Evolutionary conservation across 2,329 filamentous ascomycete genomes (phyloP).

Genomic region (Aplosporella prunicola): DNA sequence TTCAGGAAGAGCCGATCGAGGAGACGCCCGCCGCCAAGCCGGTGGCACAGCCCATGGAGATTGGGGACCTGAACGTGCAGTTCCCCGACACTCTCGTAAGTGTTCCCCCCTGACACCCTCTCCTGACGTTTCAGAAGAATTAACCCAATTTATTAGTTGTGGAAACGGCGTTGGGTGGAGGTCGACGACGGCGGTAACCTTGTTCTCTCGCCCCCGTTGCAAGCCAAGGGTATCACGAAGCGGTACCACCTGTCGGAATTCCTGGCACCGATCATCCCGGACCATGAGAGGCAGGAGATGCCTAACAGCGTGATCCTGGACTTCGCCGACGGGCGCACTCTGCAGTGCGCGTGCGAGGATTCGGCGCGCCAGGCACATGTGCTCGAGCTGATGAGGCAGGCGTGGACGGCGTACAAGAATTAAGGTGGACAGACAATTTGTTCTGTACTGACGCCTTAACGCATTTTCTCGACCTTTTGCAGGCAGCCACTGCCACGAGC

Average conservation of each 20-base stretch:
- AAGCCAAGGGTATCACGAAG: conserved; percentile 53
- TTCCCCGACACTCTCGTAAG: conserved; percentile 78
- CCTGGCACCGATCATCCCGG: conserved; percentile 66
- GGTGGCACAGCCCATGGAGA: conserved; percentile 48
- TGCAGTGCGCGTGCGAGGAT: conserved; percentile 48
- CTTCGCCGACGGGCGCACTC: conserved; percentile 50
- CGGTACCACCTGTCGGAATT: conserved; percentile 84
- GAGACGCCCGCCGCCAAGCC: conserved; percentile 18
- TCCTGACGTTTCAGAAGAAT: background rate
- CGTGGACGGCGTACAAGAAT: conserved; percentile 3
- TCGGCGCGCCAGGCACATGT: conserved; percentile 25
- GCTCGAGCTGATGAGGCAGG: conserved; percentile 13
- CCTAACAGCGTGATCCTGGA: conserved; percentile 70
- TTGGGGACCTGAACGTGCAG: conserved; percentile 92
- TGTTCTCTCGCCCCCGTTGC: conserved; percentile 54
- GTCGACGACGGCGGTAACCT: conserved; percentile 78
- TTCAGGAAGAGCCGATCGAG: conserved; percentile 29
- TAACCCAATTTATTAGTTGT: conserved; percentile 46
- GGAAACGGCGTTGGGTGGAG: conserved; percentile 86
- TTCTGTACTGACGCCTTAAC: background rate
- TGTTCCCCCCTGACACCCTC: conserved; percentile 8
- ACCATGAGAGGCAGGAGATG: conserved; percentile 85
- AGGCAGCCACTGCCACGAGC: background rate
- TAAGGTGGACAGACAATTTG: background rate
- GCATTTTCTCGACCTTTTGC: background rate